Conservation (phyloP, 2,329 filamentous ascomycete species). For the Rhexocercosporidium sp. region DNA sequence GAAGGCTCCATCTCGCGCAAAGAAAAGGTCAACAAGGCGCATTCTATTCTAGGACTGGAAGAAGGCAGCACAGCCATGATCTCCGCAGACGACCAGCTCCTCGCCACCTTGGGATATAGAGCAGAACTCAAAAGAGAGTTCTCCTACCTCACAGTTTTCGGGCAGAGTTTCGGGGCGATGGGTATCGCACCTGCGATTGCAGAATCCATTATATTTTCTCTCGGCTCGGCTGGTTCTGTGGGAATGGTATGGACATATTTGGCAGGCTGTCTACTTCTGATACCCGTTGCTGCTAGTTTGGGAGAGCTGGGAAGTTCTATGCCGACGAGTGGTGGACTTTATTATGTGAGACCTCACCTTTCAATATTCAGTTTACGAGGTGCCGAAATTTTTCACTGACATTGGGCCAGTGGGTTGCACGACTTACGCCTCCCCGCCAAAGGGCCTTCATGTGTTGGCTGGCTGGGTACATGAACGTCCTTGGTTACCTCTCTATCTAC, state of each 20-base stretch:
- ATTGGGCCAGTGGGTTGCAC: conserved; percentile 40
- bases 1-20: conserved; percentile 22
- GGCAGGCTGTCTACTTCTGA: conserved; percentile 39
- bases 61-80: conserved; percentile 18
- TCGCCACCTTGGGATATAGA: conserved; percentile 40
- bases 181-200: conserved; percentile 42
- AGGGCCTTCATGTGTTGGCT: conserved; percentile 44
- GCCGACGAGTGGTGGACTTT: conserved; percentile 42
- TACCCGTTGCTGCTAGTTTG: conserved; percentile 41
- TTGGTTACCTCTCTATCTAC: conserved; percentile 43
- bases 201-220: conserved; percentile 40
- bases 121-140: conserved; percentile 43
- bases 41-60: conserved; percentile 19
- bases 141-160: conserved; percentile 41
- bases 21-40: conserved; percentile 23
- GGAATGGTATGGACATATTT: conserved; percentile 43
- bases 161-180: conserved; percentile 43
- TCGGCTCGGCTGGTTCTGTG: conserved; percentile 39
- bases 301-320: conserved; percentile 42
- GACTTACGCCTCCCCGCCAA: conserved; percentile 37
- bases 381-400: conserved; percentile 13
- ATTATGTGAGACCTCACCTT: conserved; percentile 35
- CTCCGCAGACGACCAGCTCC: conserved; percentile 37
- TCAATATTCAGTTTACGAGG: not conserved
- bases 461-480: conserved; percentile 43